Evolutionary conservation across 2,329 filamentous ascomycete species (phyloP), one percentile per base, ranked within the genome.

Genomic region (Calycina marina): DNA sequence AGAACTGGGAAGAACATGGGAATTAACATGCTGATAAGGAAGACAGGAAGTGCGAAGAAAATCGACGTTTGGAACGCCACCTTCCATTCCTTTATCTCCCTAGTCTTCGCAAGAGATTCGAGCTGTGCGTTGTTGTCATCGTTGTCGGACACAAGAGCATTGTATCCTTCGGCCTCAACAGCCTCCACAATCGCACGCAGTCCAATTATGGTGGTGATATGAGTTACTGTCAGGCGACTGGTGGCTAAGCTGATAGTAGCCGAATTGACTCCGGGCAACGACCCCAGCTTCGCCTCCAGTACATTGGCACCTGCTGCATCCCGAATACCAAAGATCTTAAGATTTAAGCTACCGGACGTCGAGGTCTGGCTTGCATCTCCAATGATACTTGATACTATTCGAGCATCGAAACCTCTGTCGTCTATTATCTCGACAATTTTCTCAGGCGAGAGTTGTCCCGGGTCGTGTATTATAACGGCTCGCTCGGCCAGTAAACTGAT

Each of bases 51-150:
- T 3, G 86, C 85, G 52, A 96, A 96, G 3, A 67, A 64, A 3
- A 83, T 49, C 0, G 85, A 93, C 5, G 78, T 66, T 40, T 69
- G 65, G 56, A 96, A 93, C 0, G 85, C 83, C 17, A 65, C 70
- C 40, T 72, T 74, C 90, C 90, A 98, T 56, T 93, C 85, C 41
- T 79, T 81, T 40, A 98, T 93, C 56, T 98, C 90, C 45, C 83
- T 82, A 0, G 90, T 96, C 59, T 98, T 98, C 6, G 90, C 81
- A 2, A 98, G 67, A 1, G 90, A 96, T 55, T 96, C 85, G 2
- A 98, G 69, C 53, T 98, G 90, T 1, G 90, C 88, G 50, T 93
- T 93, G 54, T 93, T 96, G 58, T 98, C 90, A 47, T 96, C 84
- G 32, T 76, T 79, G 43, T 96, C 88, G 1, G 86, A 77, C 8